Conservation (phyloP, 164 flowering plant genomes). For the Berberis thunbergii region DNA sequence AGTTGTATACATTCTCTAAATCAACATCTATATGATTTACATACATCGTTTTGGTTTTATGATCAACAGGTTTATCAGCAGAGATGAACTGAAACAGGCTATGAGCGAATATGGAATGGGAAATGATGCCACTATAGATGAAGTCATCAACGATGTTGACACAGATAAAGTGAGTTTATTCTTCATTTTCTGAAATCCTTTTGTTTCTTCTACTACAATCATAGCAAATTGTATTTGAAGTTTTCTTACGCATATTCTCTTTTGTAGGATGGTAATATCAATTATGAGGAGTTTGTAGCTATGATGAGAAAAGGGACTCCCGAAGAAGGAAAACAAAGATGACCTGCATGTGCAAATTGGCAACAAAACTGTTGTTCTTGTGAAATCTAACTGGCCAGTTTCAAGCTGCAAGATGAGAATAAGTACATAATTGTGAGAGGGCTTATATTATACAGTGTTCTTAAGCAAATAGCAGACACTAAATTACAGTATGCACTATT, state of each 20-base stretch:
- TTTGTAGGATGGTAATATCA: constrained; percentile 73
- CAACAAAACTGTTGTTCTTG: too few relatives aligned
- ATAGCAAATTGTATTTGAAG: neutral
- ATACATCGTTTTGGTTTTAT: neutral
- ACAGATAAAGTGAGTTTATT: constrained; percentile 46
- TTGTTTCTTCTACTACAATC: neutral
- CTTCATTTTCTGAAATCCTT: neutral
- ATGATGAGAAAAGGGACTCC: constrained; percentile 77
- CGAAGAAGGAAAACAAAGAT: constrained; percentile 21
- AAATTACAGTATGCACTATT: too few relatives aligned
- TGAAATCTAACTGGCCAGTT: too few relatives aligned
- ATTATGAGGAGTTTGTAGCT: constrained; percentile 72
- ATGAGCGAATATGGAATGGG: constrained; percentile 76
- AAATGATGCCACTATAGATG: constrained; percentile 76
- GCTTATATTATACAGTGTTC: too few relatives aligned
- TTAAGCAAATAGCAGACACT: too few relatives aligned
- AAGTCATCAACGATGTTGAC: constrained; percentile 74
- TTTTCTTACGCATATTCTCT: constrained; percentile 3
- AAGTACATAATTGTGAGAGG: too few relatives aligned
- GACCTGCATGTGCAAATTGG: neutral
- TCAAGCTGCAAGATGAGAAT: too few relatives aligned
- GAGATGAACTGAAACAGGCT: constrained; percentile 81
- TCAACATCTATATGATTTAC: too few relatives aligned
- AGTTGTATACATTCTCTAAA: too few relatives aligned
- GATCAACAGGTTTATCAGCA: constrained; percentile 59